Percentiles rank a stretch among this genome's conserved stretches.
Conservation (phyloP, 768 basidiomycete species). For the Cantharellus cinnabarinus region DNA sequence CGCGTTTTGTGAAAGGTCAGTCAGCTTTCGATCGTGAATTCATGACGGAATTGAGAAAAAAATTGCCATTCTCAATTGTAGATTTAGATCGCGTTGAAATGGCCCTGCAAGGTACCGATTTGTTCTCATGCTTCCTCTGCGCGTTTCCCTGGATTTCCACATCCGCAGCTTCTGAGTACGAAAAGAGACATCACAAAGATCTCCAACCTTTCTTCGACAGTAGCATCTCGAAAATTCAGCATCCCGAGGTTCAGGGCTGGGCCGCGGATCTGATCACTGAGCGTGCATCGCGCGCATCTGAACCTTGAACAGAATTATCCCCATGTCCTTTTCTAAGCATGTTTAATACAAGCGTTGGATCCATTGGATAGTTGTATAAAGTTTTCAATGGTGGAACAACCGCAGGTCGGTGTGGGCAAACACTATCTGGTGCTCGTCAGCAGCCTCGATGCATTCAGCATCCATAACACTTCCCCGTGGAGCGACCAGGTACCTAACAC, state of each 20-base stretch:
- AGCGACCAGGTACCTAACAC: slow-evolving; percentile 80
- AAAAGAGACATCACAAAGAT: slow-evolving; percentile 21
- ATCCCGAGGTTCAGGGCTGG: slow-evolving; percentile 58
- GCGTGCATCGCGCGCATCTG: slow-evolving; percentile 14
- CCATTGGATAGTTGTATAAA: background rate
- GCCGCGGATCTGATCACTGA: slow-evolving; percentile 35
- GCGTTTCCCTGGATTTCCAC: background rate
- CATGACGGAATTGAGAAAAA: background rate
- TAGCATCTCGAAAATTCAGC: slow-evolving; percentile 49
- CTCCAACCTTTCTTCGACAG: slow-evolving; percentile 67
- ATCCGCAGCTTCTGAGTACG: slow-evolving; percentile 49
- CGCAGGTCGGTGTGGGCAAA: slow-evolving; percentile 78
- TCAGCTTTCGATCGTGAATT: background rate
- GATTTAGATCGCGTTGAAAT: slow-evolving; percentile 79
- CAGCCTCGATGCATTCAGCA: slow-evolving; percentile 84
- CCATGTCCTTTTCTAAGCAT: too few species aligned
- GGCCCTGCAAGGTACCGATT: slow-evolving; percentile 49
- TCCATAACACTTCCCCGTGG: slow-evolving; percentile 96
- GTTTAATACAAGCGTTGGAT: too few species aligned
- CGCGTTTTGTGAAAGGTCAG: slow-evolving; percentile 68
- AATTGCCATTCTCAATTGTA: slow-evolving; percentile 13
- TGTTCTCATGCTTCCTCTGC: background rate
- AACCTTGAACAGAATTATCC: too few species aligned
- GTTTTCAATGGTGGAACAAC: slow-evolving; percentile 69
- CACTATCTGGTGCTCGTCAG: slow-evolving; percentile 79